A percentile compares a stretch with the other conserved stretches of the same genome.
Conservation (phyloP, 2,329 filamentous ascomycete genomes). For the Fusarium buharicum region DNA sequence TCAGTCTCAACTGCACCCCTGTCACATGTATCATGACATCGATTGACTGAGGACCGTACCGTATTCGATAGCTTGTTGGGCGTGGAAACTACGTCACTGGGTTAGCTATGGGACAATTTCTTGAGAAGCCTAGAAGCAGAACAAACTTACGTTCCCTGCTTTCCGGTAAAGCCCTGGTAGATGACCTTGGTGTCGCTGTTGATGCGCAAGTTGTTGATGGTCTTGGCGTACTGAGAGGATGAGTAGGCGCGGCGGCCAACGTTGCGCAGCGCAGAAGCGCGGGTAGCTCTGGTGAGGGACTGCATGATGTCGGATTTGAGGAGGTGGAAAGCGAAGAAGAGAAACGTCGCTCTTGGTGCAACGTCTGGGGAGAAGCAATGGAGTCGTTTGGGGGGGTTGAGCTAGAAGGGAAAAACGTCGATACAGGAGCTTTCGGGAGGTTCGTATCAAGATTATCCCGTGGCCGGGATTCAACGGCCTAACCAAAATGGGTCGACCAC, state of each 20-base stretch:
- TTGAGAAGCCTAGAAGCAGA: background rate
- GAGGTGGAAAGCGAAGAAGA: constrained; percentile 11
- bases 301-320: constrained; percentile 72
- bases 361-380: constrained; percentile 32
- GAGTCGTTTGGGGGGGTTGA: constrained; percentile 30
- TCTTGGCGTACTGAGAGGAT: constrained; percentile 77
- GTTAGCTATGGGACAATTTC: constrained; percentile 21
- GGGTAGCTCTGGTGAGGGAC: constrained; percentile 79
- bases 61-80: constrained; percentile 97
- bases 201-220: constrained; percentile 89
- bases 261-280: constrained; percentile 75
- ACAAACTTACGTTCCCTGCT: constrained; percentile 85
- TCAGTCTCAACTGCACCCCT: constrained; percentile 43
- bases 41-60: constrained; percentile 66
- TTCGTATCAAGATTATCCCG: constrained; percentile 49
- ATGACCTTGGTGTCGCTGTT: constrained; percentile 93
- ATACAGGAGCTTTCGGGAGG: constrained; percentile 44
- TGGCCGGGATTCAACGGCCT: constrained; percentile 41
- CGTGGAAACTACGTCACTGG: constrained; percentile 80
- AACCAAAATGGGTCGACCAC: constrained; percentile 40
- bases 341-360: constrained; percentile 26
- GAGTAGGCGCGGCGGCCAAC: constrained; percentile 77
- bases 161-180: constrained; percentile 97
- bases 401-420: constrained; percentile 44
- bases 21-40: constrained; percentile 44